Evolutionary conservation across 2,329 filamentous ascomycete species (phyloP).

Genomic region (Aspergillus ustus): DNA sequence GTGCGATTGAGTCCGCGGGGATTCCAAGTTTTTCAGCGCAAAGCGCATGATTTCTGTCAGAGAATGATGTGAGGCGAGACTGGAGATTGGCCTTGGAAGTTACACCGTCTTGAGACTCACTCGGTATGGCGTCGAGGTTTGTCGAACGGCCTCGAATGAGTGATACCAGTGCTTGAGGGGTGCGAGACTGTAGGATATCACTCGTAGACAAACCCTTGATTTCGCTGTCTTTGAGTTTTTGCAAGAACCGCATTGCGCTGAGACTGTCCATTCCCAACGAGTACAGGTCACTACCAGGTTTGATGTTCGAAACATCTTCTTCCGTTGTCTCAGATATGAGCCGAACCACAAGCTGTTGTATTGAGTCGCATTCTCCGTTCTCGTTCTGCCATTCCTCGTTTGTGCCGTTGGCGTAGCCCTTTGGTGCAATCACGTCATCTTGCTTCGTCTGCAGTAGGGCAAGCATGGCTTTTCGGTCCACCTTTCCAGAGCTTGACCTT

Average conservation of each 20-base stretch:
- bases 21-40: conserved; percentile 28
- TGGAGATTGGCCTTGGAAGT: conserved; percentile 3
- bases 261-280: conserved; percentile 43
- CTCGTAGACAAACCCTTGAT: conserved; percentile 30
- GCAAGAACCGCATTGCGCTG: conserved; percentile 40
- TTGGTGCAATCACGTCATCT: not conserved
- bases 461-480: conserved; percentile 30
- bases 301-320: conserved; percentile 22
- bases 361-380: conserved; percentile 3
- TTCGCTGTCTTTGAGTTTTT: conserved; percentile 33
- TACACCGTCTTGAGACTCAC: not conserved
- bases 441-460: conserved; percentile 16
- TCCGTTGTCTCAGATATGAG: conserved; percentile 24
- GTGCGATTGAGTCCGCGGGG: conserved; percentile 26
- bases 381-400: conserved; percentile 13
- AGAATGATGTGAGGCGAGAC: conserved; percentile 22
- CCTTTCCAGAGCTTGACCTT: conserved; percentile 32
- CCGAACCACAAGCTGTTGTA: conserved; percentile 22
- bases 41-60: conserved; percentile 19
- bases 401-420: not conserved
- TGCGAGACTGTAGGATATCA: conserved; percentile 36
- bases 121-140: not conserved
- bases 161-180: conserved; percentile 30
- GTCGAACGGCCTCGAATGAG: conserved; percentile 16
- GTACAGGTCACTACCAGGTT: conserved; percentile 25